A percentile compares a stretch with the other conserved stretches of the same genome.
phyloP scores from a whole-genome alignment of 805 yeast species.

The Suhomyces pyralidae region DNA sequence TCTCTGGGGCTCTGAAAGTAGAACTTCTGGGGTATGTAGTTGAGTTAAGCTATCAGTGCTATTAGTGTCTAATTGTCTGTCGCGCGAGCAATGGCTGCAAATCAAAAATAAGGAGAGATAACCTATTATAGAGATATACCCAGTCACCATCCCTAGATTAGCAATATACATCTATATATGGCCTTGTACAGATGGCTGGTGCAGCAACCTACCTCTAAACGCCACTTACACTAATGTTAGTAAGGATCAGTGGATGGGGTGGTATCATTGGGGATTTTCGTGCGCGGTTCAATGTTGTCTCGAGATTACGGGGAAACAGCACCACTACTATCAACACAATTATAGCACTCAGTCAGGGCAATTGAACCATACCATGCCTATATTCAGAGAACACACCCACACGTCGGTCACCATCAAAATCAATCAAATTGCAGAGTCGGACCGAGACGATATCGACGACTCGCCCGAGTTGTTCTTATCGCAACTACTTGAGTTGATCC shows the following conservation, averaged over 20 bases:
- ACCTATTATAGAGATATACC: not conserved
- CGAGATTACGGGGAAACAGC: not conserved
- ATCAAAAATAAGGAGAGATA: too few species aligned
- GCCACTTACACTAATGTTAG: too few species aligned
- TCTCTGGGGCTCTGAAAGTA: too few species aligned
- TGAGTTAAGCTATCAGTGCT: too few species aligned
- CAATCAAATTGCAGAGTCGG: slow-evolving; percentile 48
- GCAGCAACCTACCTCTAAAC: not conserved
- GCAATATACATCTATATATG: too few species aligned
- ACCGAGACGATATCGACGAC: slow-evolving; percentile 37
- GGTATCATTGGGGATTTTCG: not conserved
- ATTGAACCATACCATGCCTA: slow-evolving; percentile 18
- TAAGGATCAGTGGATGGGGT: too few species aligned
- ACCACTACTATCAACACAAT: not conserved
- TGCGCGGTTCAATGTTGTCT: not conserved
- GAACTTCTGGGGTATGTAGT: too few species aligned
- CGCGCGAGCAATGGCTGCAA: not conserved
- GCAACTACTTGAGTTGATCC: slow-evolving; percentile 54
- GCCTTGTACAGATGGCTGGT: not conserved
- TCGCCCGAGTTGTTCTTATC: slow-evolving; percentile 47
- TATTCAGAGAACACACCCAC: slow-evolving; percentile 61
- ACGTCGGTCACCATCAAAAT: slow-evolving; percentile 68
- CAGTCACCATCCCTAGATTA: not conserved
- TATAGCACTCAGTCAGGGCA: not conserved
- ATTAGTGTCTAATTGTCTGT: not conserved